phyloP scores from a whole-genome alignment of 2,329 filamentous ascomycete genomes.

The Aspergillus ustus region DNA sequence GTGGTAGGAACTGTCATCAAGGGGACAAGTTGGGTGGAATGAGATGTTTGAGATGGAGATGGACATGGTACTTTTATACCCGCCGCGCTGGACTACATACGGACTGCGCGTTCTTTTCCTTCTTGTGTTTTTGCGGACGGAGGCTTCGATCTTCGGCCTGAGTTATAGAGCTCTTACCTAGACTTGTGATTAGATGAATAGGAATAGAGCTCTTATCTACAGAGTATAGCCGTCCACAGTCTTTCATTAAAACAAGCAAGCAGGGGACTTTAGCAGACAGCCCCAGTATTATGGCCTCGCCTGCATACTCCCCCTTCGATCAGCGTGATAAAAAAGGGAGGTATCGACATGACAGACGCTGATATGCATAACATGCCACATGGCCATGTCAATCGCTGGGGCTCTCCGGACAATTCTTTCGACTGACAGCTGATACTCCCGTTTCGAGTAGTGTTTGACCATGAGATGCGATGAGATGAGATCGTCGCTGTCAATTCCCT shows the following conservation, averaged over 20 bases:
- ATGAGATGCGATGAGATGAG: neutral
- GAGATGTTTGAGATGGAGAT: neutral
- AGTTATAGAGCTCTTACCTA: neutral
- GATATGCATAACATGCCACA: neutral
- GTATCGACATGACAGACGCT: neutral
- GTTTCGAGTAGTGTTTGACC: no score
- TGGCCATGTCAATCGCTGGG: neutral
- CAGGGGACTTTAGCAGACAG: no score
- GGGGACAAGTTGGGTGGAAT: neutral
- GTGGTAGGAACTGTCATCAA: no score
- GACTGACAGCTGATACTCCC: neutral
- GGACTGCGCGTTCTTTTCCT: neutral
- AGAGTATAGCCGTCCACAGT: no score
- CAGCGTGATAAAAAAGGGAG: neutral
- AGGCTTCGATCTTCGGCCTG: neutral
- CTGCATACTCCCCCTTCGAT: neutral
- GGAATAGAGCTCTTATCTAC: neutral
- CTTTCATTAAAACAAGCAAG: no score
- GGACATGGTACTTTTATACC: conserved; percentile 10
- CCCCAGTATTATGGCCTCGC: no score
- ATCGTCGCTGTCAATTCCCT: neutral
- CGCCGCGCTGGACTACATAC: conserved; percentile 51
- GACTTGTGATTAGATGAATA: neutral
- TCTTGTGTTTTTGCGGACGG: neutral
- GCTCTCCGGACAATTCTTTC: neutral